Evolutionary conservation across 1,139 yeast genomes (phyloP).

Genomic region (Diutina rugosa): DNA sequence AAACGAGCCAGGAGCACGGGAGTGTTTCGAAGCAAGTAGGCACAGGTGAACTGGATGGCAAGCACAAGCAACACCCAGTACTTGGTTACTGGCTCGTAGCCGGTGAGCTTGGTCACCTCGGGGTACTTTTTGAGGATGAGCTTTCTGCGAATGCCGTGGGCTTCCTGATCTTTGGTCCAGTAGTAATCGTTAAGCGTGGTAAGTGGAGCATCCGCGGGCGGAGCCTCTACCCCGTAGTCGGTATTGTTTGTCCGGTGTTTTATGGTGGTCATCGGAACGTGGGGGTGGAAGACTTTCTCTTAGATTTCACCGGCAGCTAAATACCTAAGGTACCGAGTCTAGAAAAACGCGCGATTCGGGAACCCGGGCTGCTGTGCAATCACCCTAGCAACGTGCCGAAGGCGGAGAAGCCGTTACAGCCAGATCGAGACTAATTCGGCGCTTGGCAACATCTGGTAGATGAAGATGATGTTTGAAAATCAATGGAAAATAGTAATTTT

Average conservation of each 20-base stretch:
- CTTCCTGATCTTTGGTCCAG: conserved; percentile 77
- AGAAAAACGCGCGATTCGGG: neutral
- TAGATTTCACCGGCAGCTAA: neutral
- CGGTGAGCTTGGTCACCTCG: conserved; percentile 66
- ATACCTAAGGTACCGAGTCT: neutral
- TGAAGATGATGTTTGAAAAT: too few species aligned
- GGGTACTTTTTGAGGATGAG: conserved; percentile 66
- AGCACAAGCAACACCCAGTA: conserved; percentile 60
- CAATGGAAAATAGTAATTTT: too few species aligned
- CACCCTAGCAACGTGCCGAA: neutral
- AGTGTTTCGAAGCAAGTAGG: conserved; percentile 46
- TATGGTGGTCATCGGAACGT: conserved; percentile 10
- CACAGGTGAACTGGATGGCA: conserved; percentile 45
- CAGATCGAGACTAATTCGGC: neutral
- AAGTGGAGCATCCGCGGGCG: conserved; percentile 30
- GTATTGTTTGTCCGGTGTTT: conserved; percentile 22
- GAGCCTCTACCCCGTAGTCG: conserved; percentile 25
- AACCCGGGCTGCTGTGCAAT: neutral
- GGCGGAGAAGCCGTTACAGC: neutral
- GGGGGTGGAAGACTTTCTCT: neutral
- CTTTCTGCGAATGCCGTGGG: conserved; percentile 66
- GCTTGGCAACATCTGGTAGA: neutral
- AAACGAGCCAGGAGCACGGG: conserved; percentile 43
- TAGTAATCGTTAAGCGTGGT: conserved; percentile 48
- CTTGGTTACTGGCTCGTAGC: conserved; percentile 79